Base-by-base conservation (phyloP, 345 rosid species). In the Sisymbrium irio region DNA sequence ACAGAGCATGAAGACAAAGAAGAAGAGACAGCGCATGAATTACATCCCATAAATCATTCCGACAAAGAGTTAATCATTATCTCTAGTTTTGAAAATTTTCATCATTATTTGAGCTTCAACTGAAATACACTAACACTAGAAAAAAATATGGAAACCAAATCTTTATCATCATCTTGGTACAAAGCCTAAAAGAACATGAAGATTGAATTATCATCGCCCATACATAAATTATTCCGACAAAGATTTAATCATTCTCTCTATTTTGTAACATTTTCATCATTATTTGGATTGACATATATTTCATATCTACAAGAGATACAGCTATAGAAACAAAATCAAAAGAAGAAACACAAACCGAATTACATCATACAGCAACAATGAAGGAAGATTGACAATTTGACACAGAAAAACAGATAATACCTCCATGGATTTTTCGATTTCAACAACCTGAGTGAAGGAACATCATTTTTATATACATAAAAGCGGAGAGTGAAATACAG, bases 401-500 rank as follows among this genome's bases (percentile, higher is more conserved):
- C 60, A 55, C 14, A 35, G 17, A 18, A 56, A 42, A 44, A 59
- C 27, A 33, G 9, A 58, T 19, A 32, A 32, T 33, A 19, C 49
- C 30, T 62, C 54, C 75, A 11, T 37, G 53, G 66, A 63, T 18
- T 39, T 28, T 44, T 10, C 39, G 28, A n/a, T 47, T 20, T 10
- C 3, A 54, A 61, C 64, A 54, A 61, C 60, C 73, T 62, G 71
- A 69, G 40, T 37, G 63, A 69, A 62, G 54, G 55, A 77, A 64
- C 47, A 77, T 18, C 57, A 62, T 76, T 55, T 46, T 40, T 77
- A 65, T 77, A 73, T 77, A 71, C 80, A 71, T 59, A 41, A 58
- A 45, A 15, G 47, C 62, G 46, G 68, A 60, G 37, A 51, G 68
- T 60, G 74, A 62, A 68, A 76, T 54, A 18, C 76, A 71, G 41